Evolutionary conservation across 257 asterid genomes (phyloP), one percentile per base, ranked within the genome.

Genomic region (Ilex asprella): DNA sequence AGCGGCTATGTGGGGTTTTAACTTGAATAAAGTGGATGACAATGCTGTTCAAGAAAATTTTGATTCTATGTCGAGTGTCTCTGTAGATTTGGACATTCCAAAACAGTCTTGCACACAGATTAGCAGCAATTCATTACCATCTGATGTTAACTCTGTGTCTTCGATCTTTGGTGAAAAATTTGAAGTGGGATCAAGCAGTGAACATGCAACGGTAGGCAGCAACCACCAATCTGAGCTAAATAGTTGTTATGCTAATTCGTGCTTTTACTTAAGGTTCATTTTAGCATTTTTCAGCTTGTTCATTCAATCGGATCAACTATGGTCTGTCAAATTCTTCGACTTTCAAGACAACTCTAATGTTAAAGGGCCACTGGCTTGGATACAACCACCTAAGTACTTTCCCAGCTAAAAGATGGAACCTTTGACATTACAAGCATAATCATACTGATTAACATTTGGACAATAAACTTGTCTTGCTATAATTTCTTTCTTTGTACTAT

Each of bases 1-100:
- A 16, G 91, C 94, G 1, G 83, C 68, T 10, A 58, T 82, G 43
- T 91, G 95, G 98, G 94, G 93, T 32, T 71, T 87, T 54, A 66
- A 81, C 53, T 66, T 70, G 67, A 74, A 74, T 55, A 66, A 72
- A 56, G 60, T 77, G 62, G 78, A 72, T 46, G 60, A 50, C n/a
- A 47, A 31, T 49, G 11, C 31, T 15, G 63, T 61, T 10, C 65
- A 52, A 11, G 60, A 70, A 66, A 69, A 60, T 30, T 68, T 56
- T 57, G 56, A 62, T 58, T 68, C 67, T 51, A 30, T 47, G 2
- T 67, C 61, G 2, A 49, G 30, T n/a, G 58, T 53, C 47, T 50
- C 60, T 31, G 63, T 29, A 32, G 66, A 66, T 47, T 59, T 63
- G 62, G 58, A 1, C 55, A 50, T 7, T 32, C 46, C 64, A 7